phyloP scores from a whole-genome alignment of 495 filamentous ascomycete genomes.

The Friedmanniomyces simplex region DNA sequence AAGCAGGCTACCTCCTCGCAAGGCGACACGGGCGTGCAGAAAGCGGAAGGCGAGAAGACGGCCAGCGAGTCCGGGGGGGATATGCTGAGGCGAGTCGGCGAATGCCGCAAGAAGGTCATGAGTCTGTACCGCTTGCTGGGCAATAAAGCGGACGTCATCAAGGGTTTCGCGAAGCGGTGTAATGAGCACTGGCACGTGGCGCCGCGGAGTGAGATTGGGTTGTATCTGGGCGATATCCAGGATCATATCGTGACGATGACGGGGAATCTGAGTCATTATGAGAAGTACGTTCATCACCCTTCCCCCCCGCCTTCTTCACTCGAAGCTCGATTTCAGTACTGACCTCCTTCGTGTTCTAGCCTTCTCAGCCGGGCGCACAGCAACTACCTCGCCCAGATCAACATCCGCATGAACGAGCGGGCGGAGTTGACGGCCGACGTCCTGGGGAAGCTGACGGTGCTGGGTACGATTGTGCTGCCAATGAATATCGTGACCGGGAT shows the following conservation, averaged over 20 bases:
- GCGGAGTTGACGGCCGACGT: slow-evolving; percentile 93
- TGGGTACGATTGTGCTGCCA: slow-evolving; percentile 92
- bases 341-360: slow-evolving; percentile 34
- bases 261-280: slow-evolving; percentile 84
- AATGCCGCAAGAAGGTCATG: slow-evolving; percentile 96
- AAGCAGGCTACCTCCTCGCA: slow-evolving; percentile 7
- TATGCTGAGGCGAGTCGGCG: slow-evolving; percentile 82
- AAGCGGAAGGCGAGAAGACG: slow-evolving; percentile 28
- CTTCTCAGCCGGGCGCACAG: slow-evolving; percentile 84
- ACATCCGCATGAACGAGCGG: slow-evolving; percentile 94
- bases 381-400: slow-evolving; percentile 92
- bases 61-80: slow-evolving; percentile 55
- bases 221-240: slow-evolving; percentile 95
- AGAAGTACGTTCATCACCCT: slow-evolving; percentile 56
- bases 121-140: slow-evolving; percentile 81
- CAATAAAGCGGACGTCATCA: slow-evolving; percentile 97
- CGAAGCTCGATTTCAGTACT: background rate
- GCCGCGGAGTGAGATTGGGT: slow-evolving; percentile 83
- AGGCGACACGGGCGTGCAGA: slow-evolving; percentile 25
- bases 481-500: slow-evolving; percentile 98
- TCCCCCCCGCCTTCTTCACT: background rate
- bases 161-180: slow-evolving; percentile 96
- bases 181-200: slow-evolving; percentile 98
- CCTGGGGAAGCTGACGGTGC: slow-evolving; percentile 84
- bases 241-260: slow-evolving; percentile 99